Evolutionary conservation across 495 filamentous ascomycete genomes (phyloP).

Genomic region (Penicillium pancosmium): DNA sequence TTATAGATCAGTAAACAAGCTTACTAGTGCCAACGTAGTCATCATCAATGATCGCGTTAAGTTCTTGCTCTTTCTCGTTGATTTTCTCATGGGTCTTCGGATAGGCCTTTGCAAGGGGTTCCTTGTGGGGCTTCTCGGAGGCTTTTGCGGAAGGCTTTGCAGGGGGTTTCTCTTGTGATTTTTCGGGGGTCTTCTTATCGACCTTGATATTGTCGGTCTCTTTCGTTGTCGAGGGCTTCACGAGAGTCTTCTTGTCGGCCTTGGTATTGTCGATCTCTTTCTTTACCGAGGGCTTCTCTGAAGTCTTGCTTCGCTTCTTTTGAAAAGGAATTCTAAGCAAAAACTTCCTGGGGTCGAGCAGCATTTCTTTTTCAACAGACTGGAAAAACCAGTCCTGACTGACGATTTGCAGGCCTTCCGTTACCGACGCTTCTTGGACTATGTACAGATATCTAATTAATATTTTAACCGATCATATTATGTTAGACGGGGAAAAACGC

Average conservation of each 20-base stretch:
- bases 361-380: background rate
- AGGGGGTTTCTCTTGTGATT: no score
- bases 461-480: background rate
- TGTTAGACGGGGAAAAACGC: background rate
- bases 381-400: constrained; percentile 8
- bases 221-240: no score
- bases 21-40: background rate
- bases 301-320: background rate
- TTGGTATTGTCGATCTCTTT: no score
- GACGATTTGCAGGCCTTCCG: constrained; percentile 8
- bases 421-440: background rate
- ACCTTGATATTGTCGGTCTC: no score
- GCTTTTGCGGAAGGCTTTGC: no score
- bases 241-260: no score
- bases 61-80: background rate
- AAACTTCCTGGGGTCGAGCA: background rate
- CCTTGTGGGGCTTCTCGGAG: no score
- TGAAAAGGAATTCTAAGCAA: background rate
- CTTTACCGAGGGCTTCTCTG: no score
- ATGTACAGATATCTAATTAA: constrained; percentile 1
- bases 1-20: background rate
- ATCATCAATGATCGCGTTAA: background rate
- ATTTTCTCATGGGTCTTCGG: background rate
- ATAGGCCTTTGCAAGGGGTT: background rate
- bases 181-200: no score